Base-by-base conservation (phyloP, 768 basidiomycete genomes). In the Panus rudis region DNA sequence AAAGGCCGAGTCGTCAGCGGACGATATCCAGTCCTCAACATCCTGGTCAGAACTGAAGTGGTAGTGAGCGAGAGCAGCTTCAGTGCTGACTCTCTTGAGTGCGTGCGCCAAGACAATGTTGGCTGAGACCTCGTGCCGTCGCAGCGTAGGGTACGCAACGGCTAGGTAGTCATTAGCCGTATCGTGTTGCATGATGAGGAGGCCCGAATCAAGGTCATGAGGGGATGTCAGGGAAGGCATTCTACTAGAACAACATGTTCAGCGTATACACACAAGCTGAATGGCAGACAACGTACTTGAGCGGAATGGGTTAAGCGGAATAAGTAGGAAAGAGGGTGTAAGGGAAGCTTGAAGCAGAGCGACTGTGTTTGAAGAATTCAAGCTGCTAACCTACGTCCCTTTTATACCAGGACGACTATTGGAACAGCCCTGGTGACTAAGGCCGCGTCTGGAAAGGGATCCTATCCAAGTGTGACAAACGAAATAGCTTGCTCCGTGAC, bases 71-170 rank as follows among this genome's bases (percentile, higher is more conserved):
- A 67, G 48, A 13, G 61, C 66, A 8, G 53, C 60, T 42, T 72
- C 70, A 20, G 59, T 57, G 24, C 56, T 59, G 42, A 70, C 52
- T 35, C 63, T 59, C 48, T 70, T 69, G 39, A 71, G 62, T 1
- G 78, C 75, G 39, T 72, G 71, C 1, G 71, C 74, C 2, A 76
- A 57, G 37, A 79, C 68, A 39, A 77, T 70, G 45, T 78, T 78
- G 17, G 74, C 62, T 2, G 72, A 71, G 20, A 61, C 63, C 51
- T 78, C 75, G 35, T 75, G 60, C 22, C 54, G 57, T 26, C 58
- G 60, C 34, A 77, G 64, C 6, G 66, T 65, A 17, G 68, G 66
- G 45, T 68, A 68, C 12, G 70, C 56, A 22, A 58, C 58, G 3
- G 62, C 49, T 22, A 76, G 63, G 46, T 74, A 73, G 32, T 67